Evolutionary conservation across 352 stramenopile genomes (phyloP).

Genomic region (Thalassiosira mediterranea): DNA sequence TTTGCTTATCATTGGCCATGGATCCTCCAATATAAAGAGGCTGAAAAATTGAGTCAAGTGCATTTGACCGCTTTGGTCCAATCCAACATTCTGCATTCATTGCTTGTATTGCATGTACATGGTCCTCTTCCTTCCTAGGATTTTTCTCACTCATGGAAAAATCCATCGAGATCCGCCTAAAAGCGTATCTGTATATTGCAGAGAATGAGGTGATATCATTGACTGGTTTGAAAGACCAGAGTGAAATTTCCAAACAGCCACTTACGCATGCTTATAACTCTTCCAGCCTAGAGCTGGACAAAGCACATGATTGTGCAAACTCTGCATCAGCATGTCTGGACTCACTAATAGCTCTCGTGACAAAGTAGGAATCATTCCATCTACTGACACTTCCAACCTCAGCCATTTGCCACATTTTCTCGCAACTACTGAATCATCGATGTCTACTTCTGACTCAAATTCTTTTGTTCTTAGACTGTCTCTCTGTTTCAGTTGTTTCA

Average conservation of each 20-base stretch:
- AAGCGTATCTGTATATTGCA: no score
- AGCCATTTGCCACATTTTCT: conserved; percentile 15
- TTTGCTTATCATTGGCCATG: conserved; percentile 34
- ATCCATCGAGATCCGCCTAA: no score
- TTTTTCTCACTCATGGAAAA: no score
- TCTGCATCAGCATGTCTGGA: conserved; percentile 16
- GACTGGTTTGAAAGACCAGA: no score
- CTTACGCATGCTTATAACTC: conserved; percentile 28
- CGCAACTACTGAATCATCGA: conserved; percentile 2
- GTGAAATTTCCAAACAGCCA: no score
- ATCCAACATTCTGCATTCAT: conserved; percentile 31
- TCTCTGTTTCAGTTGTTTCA: conserved; percentile 10
- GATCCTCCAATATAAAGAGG: conserved; percentile 34
- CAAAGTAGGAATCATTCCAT: conserved; percentile 5
- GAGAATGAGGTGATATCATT: no score
- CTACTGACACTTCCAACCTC: conserved; percentile 12
- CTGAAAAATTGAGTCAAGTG: conserved; percentile 27
- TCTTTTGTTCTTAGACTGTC: conserved; percentile 5
- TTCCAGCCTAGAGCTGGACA: conserved; percentile 22
- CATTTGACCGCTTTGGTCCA: conserved; percentile 9
- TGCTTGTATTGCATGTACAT: neutral
- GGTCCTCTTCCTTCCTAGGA: neutral
- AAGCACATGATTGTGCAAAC: conserved; percentile 29
- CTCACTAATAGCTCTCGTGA: conserved; percentile 19
- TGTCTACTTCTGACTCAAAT: conserved; percentile 7